phyloP scores from a whole-genome alignment of 2,329 filamentous ascomycete species.

The Alternaria brassicicola region DNA sequence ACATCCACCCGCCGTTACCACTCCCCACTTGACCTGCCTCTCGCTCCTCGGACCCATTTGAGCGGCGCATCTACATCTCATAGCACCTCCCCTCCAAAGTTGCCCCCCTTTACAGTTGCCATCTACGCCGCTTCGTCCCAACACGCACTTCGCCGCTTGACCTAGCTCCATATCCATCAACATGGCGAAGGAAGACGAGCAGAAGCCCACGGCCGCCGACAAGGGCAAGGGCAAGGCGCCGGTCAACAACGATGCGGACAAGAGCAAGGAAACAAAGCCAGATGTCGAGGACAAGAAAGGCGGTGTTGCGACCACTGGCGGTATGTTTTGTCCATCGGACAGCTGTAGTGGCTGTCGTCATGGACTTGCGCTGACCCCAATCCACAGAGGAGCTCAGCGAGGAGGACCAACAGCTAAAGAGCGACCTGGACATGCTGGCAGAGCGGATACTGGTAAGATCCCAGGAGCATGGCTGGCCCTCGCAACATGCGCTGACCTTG shows the following conservation, averaged over 20 bases:
- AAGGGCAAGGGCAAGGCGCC: slow-evolving; percentile 96
- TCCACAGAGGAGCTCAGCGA: slow-evolving; percentile 87
- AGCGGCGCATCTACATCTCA: slow-evolving; percentile 5
- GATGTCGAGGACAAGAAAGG: slow-evolving; percentile 81
- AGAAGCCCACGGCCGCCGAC: slow-evolving; percentile 79
- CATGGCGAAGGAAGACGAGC: slow-evolving; percentile 92
- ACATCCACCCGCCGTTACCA: slow-evolving; percentile 34
- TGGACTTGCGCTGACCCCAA: slow-evolving; percentile 40
- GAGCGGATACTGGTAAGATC: slow-evolving; percentile 81
- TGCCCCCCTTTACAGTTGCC: neutral
- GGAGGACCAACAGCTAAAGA: slow-evolving; percentile 98
- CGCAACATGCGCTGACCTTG: slow-evolving; percentile 33
- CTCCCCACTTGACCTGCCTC: slow-evolving; percentile 17
- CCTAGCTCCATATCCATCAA: slow-evolving; percentile 55
- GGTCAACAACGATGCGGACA: slow-evolving; percentile 64
- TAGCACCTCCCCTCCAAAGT: neutral
- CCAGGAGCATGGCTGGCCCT: slow-evolving; percentile 9
- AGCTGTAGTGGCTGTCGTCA: slow-evolving; percentile 14
- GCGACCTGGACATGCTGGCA: slow-evolving; percentile 95
- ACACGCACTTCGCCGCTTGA: slow-evolving; percentile 42
- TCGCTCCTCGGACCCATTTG: slow-evolving; percentile 17
- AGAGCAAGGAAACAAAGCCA: slow-evolving; percentile 65
- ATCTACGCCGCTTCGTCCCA: slow-evolving; percentile 20
- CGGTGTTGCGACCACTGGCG: slow-evolving; percentile 67
- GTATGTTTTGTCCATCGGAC: slow-evolving; percentile 47